Conservation (phyloP, 2,329 filamentous ascomycete species). For the Huntiella omanensis region DNA sequence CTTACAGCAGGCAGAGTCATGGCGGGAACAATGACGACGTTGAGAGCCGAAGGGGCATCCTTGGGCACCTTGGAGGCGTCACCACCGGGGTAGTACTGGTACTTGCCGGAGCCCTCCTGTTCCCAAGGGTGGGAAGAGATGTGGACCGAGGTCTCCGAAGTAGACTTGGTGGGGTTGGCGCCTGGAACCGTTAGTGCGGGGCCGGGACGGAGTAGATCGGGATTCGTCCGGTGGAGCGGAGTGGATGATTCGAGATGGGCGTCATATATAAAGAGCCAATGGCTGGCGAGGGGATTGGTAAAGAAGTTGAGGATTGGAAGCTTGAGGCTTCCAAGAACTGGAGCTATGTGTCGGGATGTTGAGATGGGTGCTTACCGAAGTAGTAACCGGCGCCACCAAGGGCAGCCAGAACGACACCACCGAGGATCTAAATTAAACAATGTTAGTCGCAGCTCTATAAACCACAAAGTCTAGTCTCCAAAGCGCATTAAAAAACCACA, state of each 20-base stretch:
- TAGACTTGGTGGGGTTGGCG: constrained; percentile 66
- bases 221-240: background rate
- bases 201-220: background rate
- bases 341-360: too few species aligned
- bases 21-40: constrained; percentile 84
- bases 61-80: constrained; percentile 56
- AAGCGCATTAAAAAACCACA: too few species aligned
- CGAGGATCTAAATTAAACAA: constrained; percentile 48
- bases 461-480: background rate
- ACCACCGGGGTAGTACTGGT: constrained; percentile 71
- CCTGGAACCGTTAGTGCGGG: constrained; percentile 25
- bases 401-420: constrained; percentile 76
- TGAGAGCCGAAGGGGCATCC: constrained; percentile 87
- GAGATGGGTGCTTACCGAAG: constrained; percentile 39
- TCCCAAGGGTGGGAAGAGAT: constrained; percentile 90
- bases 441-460: background rate
- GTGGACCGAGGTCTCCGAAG: constrained; percentile 60
- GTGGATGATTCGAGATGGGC: too few species aligned
- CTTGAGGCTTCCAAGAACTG: too few species aligned
- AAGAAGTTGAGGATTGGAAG: background rate
- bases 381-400: constrained; percentile 81
- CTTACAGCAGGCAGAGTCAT: constrained; percentile 78
- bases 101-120: constrained; percentile 45
- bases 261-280: too few species aligned
- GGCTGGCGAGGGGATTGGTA: background rate